Base-by-base conservation (phyloP, 441 rosid genomes). In the Erysimum cheiri region DNA sequence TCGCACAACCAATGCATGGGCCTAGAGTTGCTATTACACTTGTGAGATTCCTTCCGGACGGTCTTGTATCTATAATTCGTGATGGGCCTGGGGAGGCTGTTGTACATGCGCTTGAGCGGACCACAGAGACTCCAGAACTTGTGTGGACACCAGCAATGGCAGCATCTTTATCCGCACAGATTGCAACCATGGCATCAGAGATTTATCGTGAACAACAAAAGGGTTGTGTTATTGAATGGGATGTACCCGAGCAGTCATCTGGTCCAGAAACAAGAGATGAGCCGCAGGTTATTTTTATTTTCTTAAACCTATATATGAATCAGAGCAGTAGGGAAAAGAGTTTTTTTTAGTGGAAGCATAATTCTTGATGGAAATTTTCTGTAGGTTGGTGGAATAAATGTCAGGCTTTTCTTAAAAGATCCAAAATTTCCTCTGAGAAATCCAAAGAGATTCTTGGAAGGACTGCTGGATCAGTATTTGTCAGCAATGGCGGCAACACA, bases 121-220 rank as follows among this genome's bases (percentile, higher is more conserved):
- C 97, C 17, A 87, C 98, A 22, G 99, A 93, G 82, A 96, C 99
- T 29, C 99, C 99, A 64, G 99, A 96, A 83, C 98, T 96, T 76
- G 99, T 93, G 60, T 96, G 99, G 99, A 96, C 97, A 64, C 96
- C 99, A 52, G 99, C 98, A 53, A 96, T 96, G 99, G 99, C 98
- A 19, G 89, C 99, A 79, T 96, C 99, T 64, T 83, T 93, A 78
- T 88, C 99, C 65, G 99, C 98, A 43, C 97, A 96, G 76, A 84
- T 96, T 76, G 87, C 94, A 11, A 91, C 99, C 54, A 89, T 96
- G 97, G 96, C 95, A 69, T 87, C 97, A 46, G 98, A 93, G 36
- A 83, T 96, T 75, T 87, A 86, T 78, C 91, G 87, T 28, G 99
- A 91, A 70, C 99, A 96, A 78, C 87, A 88, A 88, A 91, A 91